Evolutionary conservation across 495 filamentous ascomycete genomes (phyloP), one percentile per base, ranked within the genome.

Genomic region (Aspergillus steynii): DNA sequence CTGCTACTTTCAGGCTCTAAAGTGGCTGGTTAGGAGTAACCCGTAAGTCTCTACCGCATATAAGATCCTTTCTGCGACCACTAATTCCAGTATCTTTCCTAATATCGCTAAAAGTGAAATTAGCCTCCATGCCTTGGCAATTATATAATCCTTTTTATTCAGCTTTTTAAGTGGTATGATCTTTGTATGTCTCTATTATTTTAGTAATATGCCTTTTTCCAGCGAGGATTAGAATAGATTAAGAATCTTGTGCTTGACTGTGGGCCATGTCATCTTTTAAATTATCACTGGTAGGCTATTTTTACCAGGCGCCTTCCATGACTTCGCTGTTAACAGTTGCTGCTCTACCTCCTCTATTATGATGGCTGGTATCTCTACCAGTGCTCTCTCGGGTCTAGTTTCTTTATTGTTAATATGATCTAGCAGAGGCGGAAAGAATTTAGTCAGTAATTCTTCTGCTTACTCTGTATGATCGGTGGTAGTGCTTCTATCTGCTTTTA

Each of bases 121-220:
- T n/a, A 62, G 68, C 32, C 65, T 47, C 32, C 56, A 69, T 7
- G 55, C 53, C 55, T 69, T 71, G 2, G 60, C 48, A 26, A 32
- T 57, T 0, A n/a, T 53, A 53, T 67, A 65, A 55, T 64, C 50
- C 27, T 66, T 42, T 53, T 65, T 67, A 6, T 64, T 65, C 12
- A 61, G 67, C 50, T 77, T 78, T 53, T 62, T 61, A 5, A 74
- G 68, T 49, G 61, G 56, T 54, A 71, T 63, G 31, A 68, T 66
- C 42, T 67, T 65, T 49, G 60, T 65, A 10, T 37, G 34, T 37
- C 34, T 37, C 9, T 8, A 37, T 8, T 37, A 8, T 6, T 8
- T 37, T 37, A 8, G 9, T 10, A 37, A 8, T 8, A 8, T 10
- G 54, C 61, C 58, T 31, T 60, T 31, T 4, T 65, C 55, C 27